Evolutionary conservation across 164 flowering plant genomes (phyloP).

Genomic region (Pachysandra terminalis): DNA sequence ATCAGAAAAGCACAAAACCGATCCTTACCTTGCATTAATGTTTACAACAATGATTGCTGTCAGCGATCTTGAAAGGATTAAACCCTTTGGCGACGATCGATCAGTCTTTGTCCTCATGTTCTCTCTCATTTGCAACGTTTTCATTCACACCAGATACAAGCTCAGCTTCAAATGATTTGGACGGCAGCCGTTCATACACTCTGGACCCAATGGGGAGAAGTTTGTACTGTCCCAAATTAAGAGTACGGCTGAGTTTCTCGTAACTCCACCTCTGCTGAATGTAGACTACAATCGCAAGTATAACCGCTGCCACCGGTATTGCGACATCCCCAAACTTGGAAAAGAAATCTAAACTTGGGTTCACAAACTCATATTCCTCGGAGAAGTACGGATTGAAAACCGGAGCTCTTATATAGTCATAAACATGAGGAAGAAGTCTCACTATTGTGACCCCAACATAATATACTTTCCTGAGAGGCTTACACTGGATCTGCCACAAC

Average conservation of each 20-base stretch:
- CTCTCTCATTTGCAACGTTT: conserved; percentile 11
- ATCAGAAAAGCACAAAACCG: not conserved
- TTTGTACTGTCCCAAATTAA: conserved; percentile 32
- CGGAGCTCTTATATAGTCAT: conserved; percentile 62
- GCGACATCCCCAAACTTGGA: conserved; percentile 69
- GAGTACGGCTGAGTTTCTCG: conserved; percentile 41
- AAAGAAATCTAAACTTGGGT: conserved; percentile 65
- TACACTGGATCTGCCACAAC: conserved; percentile 61
- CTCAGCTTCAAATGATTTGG: conserved; percentile 65
- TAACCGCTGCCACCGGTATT: conserved; percentile 49
- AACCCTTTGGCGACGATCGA: not conserved
- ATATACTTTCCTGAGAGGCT: conserved; percentile 65
- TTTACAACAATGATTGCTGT: not conserved
- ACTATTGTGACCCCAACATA: conserved; percentile 65
- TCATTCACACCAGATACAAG: conserved; percentile 48
- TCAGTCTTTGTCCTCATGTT: conserved; percentile 27
- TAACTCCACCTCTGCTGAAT: conserved; percentile 80
- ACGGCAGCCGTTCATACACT: conserved; percentile 66
- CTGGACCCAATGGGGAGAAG: conserved; percentile 54
- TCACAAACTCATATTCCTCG: conserved; percentile 67
- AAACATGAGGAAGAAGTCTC: conserved; percentile 79
- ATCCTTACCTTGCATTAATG: not conserved
- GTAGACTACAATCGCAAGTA: conserved; percentile 48
- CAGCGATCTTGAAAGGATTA: not conserved
- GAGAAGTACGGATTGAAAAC: conserved; percentile 63